Conservation (phyloP, 371 early-diverging fungal species). For the Nosema granulosis region DNA sequence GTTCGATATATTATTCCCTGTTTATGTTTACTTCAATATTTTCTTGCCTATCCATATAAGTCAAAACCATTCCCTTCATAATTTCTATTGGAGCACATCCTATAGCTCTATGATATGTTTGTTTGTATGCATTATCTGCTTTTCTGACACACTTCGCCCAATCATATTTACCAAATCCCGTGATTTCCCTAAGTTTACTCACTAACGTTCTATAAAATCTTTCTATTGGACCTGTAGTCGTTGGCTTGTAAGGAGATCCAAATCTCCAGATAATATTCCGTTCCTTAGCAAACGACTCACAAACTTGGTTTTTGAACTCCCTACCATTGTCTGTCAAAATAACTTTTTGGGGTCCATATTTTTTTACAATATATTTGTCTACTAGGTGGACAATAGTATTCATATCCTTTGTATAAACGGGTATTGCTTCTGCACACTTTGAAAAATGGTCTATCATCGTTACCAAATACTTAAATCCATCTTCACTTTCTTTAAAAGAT, state of each 20-base stretch:
- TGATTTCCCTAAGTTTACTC: conserved; percentile 19
- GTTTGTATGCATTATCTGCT: neutral
- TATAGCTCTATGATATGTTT: conserved; percentile 24
- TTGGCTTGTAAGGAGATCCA: conserved; percentile 20
- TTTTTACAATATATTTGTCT: conserved; percentile 3
- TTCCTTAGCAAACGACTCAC: neutral
- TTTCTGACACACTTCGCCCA: conserved; percentile 7
- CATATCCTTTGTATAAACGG: conserved; percentile 24
- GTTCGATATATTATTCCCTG: too few species aligned
- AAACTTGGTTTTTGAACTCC: conserved; percentile 18
- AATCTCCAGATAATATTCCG: neutral
- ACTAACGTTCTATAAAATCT: conserved; percentile 21
- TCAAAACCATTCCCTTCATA: neutral
- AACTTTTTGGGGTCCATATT: conserved; percentile 12
- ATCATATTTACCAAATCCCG: conserved; percentile 18
- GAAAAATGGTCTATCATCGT: conserved; percentile 19
- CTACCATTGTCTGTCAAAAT: conserved; percentile 30
- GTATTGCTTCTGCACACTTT: neutral
- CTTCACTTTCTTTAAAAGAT: neutral
- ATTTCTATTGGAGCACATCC: conserved; percentile 14
- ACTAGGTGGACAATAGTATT: neutral
- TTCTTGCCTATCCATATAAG: conserved; percentile 7
- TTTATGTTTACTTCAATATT: too few species aligned
- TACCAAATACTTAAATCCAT: conserved; percentile 13
- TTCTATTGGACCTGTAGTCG: conserved; percentile 18